Evolutionary conservation across 148 eudicot species (phyloP), one percentile per base, ranked within the genome.

Genomic region (Vaccinium darrowii): DNA sequence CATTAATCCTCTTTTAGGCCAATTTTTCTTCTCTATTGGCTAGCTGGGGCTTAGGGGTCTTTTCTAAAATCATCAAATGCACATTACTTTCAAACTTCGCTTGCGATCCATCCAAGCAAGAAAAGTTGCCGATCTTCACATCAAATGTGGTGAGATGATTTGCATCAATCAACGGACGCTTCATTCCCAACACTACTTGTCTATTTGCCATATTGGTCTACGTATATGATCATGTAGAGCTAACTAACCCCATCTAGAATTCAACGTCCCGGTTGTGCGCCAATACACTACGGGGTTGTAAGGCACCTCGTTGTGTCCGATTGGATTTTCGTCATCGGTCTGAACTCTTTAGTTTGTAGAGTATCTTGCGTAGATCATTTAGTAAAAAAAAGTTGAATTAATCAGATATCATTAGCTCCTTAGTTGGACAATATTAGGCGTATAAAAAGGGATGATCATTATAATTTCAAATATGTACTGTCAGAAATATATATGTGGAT

Each of bases 61-160:
- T 89, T 85, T 84, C 77, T 69, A 16, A 73, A 54, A 71, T 76
- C 75, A 75, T 76, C 65, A 75, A 79, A 52, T 78, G 67, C 33
- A 23, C 83, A 60, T 84, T 82, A 84, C 85, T 89, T 89, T 83
- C 84, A 86, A 86, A 82, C 57, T 62, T 83, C 54, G 74, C 63
- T 86, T 92, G 92, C 91, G 78, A 84, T 84, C 84, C 88, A 88
- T 89, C 87, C 91, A 91, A 90, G 90, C 93, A 88, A 18, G 8
- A 58, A 89, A 87, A 86, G 91, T 87, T 86, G 89, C 89, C 39
- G 79, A 79, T 25, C 75, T 88, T 82, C 72, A 90, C 89, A 92
- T 91, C 85, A 81, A 69, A 76, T 86, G 15, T 63, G 87, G 87
- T 86, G 81, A 25, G 65, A 81, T 50, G 81, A 86, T 81, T 58